Evolutionary conservation across 202 grass and related monocot genomes (phyloP).

Genomic region (Carex arenaria): DNA sequence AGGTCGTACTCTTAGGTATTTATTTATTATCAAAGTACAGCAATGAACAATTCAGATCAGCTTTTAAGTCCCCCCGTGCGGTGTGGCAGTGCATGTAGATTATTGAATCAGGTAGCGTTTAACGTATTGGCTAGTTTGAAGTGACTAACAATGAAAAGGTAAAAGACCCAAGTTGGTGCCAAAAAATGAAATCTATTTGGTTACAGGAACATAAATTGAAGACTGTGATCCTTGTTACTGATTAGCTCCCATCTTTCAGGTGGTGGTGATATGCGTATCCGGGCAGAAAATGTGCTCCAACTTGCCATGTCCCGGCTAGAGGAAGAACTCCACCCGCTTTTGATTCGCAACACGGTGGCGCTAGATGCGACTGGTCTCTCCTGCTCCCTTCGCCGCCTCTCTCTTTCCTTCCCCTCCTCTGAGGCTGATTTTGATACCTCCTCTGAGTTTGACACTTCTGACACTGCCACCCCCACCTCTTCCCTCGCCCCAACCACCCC

Average conservation of each 20-base stretch:
- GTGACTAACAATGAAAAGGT: not conserved
- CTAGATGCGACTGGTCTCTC: conserved; percentile 65
- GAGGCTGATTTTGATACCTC: conserved; percentile 81
- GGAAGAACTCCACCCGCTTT: conserved; percentile 83
- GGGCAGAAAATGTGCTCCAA: conserved; percentile 61
- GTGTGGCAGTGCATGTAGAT: not conserved
- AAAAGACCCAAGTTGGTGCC: not conserved
- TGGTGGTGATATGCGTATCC: conserved; percentile 12
- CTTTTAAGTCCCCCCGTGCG: not conserved
- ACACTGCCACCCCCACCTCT: conserved; percentile 21
- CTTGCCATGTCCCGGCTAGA: conserved; percentile 83
- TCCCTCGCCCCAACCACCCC: conserved; percentile 9
- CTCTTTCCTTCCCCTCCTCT: conserved; percentile 70
- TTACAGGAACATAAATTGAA: not conserved
- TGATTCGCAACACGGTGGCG: conserved; percentile 67
- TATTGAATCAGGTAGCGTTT: not conserved
- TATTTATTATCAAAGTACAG: not conserved
- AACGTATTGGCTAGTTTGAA: not conserved
- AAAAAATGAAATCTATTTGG: not conserved
- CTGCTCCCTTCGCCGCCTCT: conserved; percentile 87
- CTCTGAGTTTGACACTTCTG: conserved; percentile 56
- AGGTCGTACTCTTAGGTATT: not conserved
- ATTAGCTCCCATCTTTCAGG: not conserved
- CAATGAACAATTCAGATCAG: not conserved
- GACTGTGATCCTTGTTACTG: not conserved